Base-by-base conservation (phyloP, 139 green algal genomes). In the Pleodorina starrii region DNA sequence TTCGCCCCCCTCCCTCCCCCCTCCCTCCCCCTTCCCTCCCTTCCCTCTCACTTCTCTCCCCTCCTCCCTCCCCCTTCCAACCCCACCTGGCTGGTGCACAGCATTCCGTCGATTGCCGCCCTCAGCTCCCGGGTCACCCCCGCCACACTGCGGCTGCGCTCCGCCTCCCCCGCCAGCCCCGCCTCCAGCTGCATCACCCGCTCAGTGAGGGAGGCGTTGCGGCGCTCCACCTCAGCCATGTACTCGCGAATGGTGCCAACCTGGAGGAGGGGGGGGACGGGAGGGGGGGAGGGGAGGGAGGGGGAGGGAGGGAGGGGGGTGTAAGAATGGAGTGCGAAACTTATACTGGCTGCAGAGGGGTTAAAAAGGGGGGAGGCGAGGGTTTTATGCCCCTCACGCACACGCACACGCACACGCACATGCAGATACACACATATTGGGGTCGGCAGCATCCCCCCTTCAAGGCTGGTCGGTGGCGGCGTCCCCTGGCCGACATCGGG, bases 111-210 rank as follows among this genome's bases (percentile, higher is more conserved):
- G 60, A 88, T 42, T 2, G 40, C 46, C 25, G 17, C 66, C 23
- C 46, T 36, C 43, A 88, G 66, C 83, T 80, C 46, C 43, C 68
- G 66, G 0, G 83, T 81, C 10, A 59, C 68, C 10, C 6, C 83
- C 43, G 66, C 83, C 83, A 88, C 46, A 21, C 7, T 27, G 21
- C 66, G 32, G 21, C 68, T 54, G 4, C 83, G 68, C n/a, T 80
- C 83, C 44, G 46, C 46, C 63, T 88, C 83, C 23, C 40, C 83
- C 66, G 32, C 46, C 68, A 88, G 83, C 68, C 68, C 83, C 69
- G 46, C 66, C 68, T 88, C 83, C 46, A 81, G 35, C 63, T 40
- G 60, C 66, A 29, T 38, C 66, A 88, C n/a, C 32, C 83, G 83
- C 68, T 88, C 83, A 32, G 35, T 43, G 36, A 88, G 83, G 14